phyloP scores from a whole-genome alignment of 2,329 filamentous ascomycete species.

The Myriosclerotinia scirpicola region DNA sequence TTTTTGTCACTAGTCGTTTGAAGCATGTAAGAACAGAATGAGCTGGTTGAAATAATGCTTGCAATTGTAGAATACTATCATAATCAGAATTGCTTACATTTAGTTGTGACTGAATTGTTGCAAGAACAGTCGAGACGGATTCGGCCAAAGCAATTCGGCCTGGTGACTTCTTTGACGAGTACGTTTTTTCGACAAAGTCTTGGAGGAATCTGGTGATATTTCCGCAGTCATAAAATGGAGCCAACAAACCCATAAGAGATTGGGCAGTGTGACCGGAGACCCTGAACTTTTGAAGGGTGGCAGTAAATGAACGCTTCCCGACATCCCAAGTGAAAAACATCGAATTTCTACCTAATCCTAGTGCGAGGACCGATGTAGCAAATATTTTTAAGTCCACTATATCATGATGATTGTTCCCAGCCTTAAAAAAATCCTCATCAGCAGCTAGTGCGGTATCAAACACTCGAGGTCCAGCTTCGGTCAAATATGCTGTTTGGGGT shows the following conservation, averaged over 20 bases:
- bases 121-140: constrained; percentile 43
- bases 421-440: constrained; percentile 44
- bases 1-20: constrained; percentile 36
- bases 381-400: constrained; percentile 53
- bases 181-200: constrained; percentile 37
- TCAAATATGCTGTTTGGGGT: constrained; percentile 55
- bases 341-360: constrained; percentile 71
- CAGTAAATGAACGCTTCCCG: constrained; percentile 53
- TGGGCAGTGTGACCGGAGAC: constrained; percentile 53
- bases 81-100: constrained; percentile 33
- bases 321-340: constrained; percentile 66
- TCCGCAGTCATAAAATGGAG: constrained; percentile 42
- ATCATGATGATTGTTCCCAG: constrained; percentile 44
- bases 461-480: constrained; percentile 63
- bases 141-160: constrained; percentile 41
- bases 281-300: constrained; percentile 49
- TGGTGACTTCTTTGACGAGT: constrained; percentile 35
- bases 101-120: constrained; percentile 38
- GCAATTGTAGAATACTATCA: constrained; percentile 40
- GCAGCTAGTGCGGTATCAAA: constrained; percentile 63
- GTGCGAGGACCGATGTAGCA: constrained; percentile 58
- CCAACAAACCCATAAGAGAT: constrained; percentile 49
- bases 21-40: constrained; percentile 40
- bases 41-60: constrained; percentile 39
- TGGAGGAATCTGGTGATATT: constrained; percentile 40